These are phyloP conservation scores for Huntiella decipiens DNA, from an alignment of 2,329 filamentous ascomycete species.

Conservation along the genomic window DNA sequence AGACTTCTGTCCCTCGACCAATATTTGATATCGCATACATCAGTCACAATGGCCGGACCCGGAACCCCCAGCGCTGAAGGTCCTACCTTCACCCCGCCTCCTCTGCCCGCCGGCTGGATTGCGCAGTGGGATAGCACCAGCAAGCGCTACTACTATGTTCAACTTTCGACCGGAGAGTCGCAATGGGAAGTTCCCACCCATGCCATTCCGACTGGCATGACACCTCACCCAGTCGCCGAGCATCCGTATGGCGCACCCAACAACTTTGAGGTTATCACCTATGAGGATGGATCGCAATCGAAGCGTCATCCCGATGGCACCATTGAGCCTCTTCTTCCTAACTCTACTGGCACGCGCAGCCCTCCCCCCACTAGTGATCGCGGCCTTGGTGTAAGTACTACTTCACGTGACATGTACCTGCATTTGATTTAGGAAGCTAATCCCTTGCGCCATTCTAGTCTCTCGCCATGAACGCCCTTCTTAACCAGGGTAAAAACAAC, in stretches of 20 bases:
- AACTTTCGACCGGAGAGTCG: slow-evolving; percentile 50
- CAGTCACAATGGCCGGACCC: slow-evolving; percentile 33
- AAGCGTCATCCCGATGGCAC: slow-evolving; percentile 40
- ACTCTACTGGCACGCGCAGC: slow-evolving; percentile 26
- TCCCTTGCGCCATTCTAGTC: slow-evolving; percentile 21
- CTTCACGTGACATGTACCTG: slow-evolving; percentile 4
- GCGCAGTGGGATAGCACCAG: slow-evolving; percentile 47
- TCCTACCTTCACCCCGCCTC: slow-evolving; percentile 39
- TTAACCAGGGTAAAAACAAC: slow-evolving; percentile 28
- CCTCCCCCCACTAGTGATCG: slow-evolving; percentile 38
- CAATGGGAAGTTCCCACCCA: slow-evolving; percentile 57
- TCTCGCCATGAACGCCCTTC: slow-evolving; percentile 41
- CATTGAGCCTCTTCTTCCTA: slow-evolving; percentile 37
- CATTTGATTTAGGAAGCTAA: slow-evolving; percentile 12
- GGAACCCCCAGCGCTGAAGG: slow-evolving; percentile 39
- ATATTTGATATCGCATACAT: no score
- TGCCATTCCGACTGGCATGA: slow-evolving; percentile 41
- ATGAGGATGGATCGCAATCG: slow-evolving; percentile 43
- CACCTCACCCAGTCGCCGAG: slow-evolving; percentile 33
- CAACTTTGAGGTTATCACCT: slow-evolving; percentile 37
- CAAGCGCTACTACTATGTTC: slow-evolving; percentile 52
- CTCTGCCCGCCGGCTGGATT: slow-evolving; percentile 47
- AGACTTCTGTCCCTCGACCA: no score
- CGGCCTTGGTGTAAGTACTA: slow-evolving; percentile 41
- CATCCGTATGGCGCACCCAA: slow-evolving; percentile 39